Evolutionary conservation across 805 yeast species (phyloP).

Genomic region (Zygoascus biomembranicola): DNA sequence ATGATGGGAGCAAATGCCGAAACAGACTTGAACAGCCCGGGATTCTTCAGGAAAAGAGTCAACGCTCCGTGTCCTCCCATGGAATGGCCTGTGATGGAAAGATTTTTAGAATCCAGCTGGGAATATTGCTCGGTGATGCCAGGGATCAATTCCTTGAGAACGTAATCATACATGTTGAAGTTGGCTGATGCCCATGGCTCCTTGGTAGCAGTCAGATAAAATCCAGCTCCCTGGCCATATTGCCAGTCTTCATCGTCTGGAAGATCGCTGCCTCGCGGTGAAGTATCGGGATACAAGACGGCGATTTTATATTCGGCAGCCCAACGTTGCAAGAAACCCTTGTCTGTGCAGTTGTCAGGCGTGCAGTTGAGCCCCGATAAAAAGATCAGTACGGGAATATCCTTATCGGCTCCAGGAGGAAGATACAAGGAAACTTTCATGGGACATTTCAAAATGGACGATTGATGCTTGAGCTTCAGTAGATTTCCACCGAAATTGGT

Average conservation of each 20-base stretch:
- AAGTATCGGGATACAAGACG: slow-evolving; percentile 89
- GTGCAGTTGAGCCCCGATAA: slow-evolving; percentile 90
- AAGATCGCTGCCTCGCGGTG: slow-evolving; percentile 78
- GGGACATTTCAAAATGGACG: slow-evolving; percentile 51
- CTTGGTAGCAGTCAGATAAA: slow-evolving; percentile 77
- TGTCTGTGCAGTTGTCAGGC: slow-evolving; percentile 88
- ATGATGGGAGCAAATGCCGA: slow-evolving; percentile 88
- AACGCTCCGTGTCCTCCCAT: slow-evolving; percentile 98
- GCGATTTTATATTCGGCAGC: slow-evolving; percentile 81
- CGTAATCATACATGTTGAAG: slow-evolving; percentile 82
- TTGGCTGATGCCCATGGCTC: slow-evolving; percentile 55
- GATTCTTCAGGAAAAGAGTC: slow-evolving; percentile 56
- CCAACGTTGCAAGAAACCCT: slow-evolving; percentile 77
- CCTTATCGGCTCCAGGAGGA: slow-evolving; percentile 41
- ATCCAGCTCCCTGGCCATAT: slow-evolving; percentile 93
- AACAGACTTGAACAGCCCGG: slow-evolving; percentile 66
- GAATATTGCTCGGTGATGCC: slow-evolving; percentile 35
- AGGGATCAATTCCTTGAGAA: slow-evolving; percentile 62
- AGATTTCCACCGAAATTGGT: slow-evolving; percentile 67
- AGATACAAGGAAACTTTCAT: slow-evolving; percentile 83
- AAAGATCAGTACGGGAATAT: slow-evolving; percentile 67
- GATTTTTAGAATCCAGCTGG: slow-evolving; percentile 47
- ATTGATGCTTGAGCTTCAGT: slow-evolving; percentile 66
- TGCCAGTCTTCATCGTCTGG: slow-evolving; percentile 77
- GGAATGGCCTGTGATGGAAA: slow-evolving; percentile 89